Evolutionary conservation across 2,329 filamentous ascomycete species (phyloP), one percentile per base, ranked within the genome.

Genomic region (Botrytis fragariae): DNA sequence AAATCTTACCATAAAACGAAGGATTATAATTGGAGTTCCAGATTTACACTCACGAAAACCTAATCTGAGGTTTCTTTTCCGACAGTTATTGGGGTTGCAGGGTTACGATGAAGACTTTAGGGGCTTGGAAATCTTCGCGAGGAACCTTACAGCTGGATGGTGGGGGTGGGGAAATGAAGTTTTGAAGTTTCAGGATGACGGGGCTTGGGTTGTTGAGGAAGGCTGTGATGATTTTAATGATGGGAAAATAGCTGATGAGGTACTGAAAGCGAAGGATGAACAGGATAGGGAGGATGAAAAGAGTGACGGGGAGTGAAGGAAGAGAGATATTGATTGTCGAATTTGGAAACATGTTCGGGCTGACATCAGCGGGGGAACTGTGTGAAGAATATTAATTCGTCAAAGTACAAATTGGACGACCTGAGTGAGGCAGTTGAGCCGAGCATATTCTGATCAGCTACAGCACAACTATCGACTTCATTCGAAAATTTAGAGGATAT

Each of bases 41-140:
- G 93, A 95, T 79, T 77, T 93, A 6, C 93, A 96, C 81, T 95
- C 93, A 0, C 84, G 93, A 65, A 96, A 96, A 80, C 93, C 93
- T 5, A 93, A 90, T 78, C 79, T 95, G 72, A 89, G 90, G 74
- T 78, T 81, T 3, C 77, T 93, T 35, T 87, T 94, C 67, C 85
- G 87, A 71, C 82, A 85, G 6, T 78, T 90, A n/a, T 78, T 93
- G 42, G 83, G 84, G 3, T 75, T 79, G 51, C 64, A 78, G n/a
- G n/a, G n/a, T n/a, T n/a, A n/a, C n/a, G n/a, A n/a, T n/a, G n/a
- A n/a, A 8, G 81, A 84, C 3, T 91, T 89, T 77, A 79, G 80
- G 25, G 92, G 87, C 3, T 83, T 95, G n/a, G 93, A 96, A 81
- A 84, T 95, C 2, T 96, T 95, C 83, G 91, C 92, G 1, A 86